These are phyloP conservation scores for Saxophila tyrrhenica DNA, from an alignment of 495 filamentous ascomycete genomes.

Conservation along the genomic window DNA sequence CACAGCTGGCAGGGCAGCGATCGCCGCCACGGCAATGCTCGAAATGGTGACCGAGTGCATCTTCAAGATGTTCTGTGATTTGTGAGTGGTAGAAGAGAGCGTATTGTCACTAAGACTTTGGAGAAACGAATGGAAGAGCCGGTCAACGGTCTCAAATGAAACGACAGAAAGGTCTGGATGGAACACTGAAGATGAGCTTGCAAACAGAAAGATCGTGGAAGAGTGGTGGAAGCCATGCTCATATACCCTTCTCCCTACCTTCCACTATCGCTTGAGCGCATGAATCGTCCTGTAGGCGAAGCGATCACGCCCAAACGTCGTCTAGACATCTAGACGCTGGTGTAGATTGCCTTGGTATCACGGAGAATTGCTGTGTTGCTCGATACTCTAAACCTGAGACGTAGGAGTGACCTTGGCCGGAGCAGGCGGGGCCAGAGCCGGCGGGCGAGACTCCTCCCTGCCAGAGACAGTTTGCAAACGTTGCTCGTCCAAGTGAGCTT, in stretches of 20 bases:
- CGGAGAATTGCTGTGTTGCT: neutral
- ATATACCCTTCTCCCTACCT: neutral
- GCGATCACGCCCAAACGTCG: neutral
- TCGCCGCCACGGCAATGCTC: conserved; percentile 25
- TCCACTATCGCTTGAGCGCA: neutral
- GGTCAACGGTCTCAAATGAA: conserved; percentile 6
- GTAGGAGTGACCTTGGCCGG: neutral
- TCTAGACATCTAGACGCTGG: neutral
- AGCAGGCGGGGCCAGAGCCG: neutral
- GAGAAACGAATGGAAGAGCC: conserved; percentile 2
- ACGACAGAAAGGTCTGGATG: neutral
- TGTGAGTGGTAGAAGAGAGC: neutral
- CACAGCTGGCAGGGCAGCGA: conserved; percentile 42
- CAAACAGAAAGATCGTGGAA: neutral
- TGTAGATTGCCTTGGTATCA: neutral
- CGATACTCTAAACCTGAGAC: neutral
- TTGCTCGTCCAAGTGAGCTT: neutral
- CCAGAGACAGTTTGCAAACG: neutral
- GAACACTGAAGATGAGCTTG: neutral
- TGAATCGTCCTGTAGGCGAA: neutral
- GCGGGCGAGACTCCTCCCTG: neutral
- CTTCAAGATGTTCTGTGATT: neutral
- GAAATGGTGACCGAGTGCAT: neutral
- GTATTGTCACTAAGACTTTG: neutral
- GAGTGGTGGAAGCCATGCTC: neutral